Evolutionary conservation across 164 flowering plant genomes (phyloP).

Genomic region (Chloranthus sessilifolius): DNA sequence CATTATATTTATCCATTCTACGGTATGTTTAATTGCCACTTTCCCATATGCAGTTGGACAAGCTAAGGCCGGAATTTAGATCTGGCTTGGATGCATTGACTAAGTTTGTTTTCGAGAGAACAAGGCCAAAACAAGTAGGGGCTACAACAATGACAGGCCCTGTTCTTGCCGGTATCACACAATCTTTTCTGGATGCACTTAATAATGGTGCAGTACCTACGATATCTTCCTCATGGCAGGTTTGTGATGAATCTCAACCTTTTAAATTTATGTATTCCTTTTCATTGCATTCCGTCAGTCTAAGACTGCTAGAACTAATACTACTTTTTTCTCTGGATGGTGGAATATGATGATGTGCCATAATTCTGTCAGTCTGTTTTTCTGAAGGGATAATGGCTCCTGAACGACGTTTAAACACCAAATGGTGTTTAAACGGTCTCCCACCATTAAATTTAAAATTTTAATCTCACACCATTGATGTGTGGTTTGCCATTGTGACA

Average conservation of each 20-base stretch:
- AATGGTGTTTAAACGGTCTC: no score
- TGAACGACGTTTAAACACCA: no score
- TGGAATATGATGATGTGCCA: no score
- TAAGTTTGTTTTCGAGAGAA: constrained; percentile 92
- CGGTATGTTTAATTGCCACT: not conserved
- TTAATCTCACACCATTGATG: no score
- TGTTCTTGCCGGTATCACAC: constrained; percentile 78
- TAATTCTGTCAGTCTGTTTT: no score
- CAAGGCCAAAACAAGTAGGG: constrained; percentile 95
- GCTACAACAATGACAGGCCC: constrained; percentile 96
- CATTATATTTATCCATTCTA: not conserved
- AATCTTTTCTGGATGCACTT: constrained; percentile 86
- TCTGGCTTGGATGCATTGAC: constrained; percentile 92
- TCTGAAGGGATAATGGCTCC: no score
- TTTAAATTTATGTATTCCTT: not conserved
- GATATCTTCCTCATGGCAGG: constrained; percentile 99
- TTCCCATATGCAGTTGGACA: constrained; percentile 57
- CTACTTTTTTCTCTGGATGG: no score
- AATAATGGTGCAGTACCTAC: constrained; percentile 99
- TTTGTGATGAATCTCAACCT: constrained; percentile 19
- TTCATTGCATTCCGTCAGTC: no score
- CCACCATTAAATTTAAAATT: no score
- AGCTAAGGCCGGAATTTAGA: constrained; percentile 86
- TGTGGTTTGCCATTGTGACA: no score
- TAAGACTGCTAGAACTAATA: no score